phyloP scores from a whole-genome alignment of 31 red algal genomes.

The Porphyra umbilicalis region DNA sequence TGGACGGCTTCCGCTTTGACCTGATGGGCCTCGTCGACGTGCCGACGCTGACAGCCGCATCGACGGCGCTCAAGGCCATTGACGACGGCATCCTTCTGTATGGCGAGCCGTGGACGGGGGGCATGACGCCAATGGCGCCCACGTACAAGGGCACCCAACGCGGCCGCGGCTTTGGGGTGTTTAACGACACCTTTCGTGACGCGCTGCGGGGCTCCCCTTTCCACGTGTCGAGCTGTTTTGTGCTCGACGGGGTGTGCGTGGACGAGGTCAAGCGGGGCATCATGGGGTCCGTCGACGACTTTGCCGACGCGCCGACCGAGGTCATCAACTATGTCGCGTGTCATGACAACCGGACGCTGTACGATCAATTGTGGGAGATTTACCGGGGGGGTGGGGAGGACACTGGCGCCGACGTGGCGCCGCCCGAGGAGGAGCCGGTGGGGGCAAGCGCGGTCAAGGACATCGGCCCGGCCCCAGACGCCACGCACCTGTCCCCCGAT shows the following conservation, averaged over 20 bases:
- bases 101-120: conserved; percentile 84
- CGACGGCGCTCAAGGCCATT: conserved; percentile 27
- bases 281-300: conserved; percentile 59
- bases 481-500: not conserved
- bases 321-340: conserved; percentile 89
- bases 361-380: conserved; percentile 48
- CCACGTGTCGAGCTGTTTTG: conserved; percentile 54
- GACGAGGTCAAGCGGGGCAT: conserved; percentile 74
- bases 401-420: not conserved
- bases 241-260: conserved; percentile 48
- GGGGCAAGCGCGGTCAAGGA: not conserved
- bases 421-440: not conserved
- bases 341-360: conserved; percentile 93
- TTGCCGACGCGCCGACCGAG: conserved; percentile 54
- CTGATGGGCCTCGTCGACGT: conserved; percentile 65
- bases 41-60: conserved; percentile 28
- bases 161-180: conserved; percentile 69
- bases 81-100: conserved; percentile 69
- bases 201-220: conserved; percentile 68
- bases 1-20: conserved; percentile 98
- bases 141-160: conserved; percentile 65
- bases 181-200: conserved; percentile 77
- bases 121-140: conserved; percentile 42
- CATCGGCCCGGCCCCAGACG: not conserved
- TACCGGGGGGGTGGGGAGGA: not conserved